These are phyloP conservation scores for Saccharomycopsis crataegensis DNA, from an alignment of 1,139 yeast species.

Conservation along the genomic window DNA sequence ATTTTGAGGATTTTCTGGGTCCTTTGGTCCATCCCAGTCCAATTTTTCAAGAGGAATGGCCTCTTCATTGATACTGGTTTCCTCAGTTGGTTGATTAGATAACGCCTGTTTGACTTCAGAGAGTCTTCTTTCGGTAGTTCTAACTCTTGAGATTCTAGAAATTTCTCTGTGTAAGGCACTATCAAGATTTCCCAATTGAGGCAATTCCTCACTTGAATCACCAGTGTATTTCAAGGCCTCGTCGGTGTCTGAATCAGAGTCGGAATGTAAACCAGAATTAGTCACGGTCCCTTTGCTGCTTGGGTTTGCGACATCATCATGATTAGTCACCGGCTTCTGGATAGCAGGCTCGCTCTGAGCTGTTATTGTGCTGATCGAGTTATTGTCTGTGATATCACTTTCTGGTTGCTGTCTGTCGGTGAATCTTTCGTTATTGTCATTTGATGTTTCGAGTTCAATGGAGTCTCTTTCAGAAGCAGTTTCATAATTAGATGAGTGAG, in stretches of 20 bases:
- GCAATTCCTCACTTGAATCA: not conserved
- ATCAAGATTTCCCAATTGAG: conserved; percentile 12
- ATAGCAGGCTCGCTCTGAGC: not conserved
- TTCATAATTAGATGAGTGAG: conserved; percentile 14
- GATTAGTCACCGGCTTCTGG: not conserved
- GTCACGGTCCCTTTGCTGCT: not conserved
- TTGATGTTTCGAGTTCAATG: not conserved
- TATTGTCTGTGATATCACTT: not conserved
- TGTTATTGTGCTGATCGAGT: not conserved
- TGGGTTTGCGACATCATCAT: not conserved
- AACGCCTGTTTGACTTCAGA: not conserved
- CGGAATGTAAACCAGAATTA: not conserved
- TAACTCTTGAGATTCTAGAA: conserved; percentile 4
- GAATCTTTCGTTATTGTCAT: conserved; percentile 1
- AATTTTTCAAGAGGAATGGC: conserved; percentile 31
- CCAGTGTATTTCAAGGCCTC: not conserved
- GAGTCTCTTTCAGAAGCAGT: conserved; percentile 10
- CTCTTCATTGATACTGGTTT: not conserved
- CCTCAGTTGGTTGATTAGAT: not conserved
- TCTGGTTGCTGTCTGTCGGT: not conserved
- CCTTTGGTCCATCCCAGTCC: conserved; percentile 57
- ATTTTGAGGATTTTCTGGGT: conserved; percentile 55
- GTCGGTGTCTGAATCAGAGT: not conserved
- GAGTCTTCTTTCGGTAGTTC: conserved; percentile 9
- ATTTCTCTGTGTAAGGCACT: conserved; percentile 11